These are phyloP conservation scores for Venturiaceae sp. DNA, from an alignment of 2,329 filamentous ascomycete species.

Conservation along the genomic window DNA sequence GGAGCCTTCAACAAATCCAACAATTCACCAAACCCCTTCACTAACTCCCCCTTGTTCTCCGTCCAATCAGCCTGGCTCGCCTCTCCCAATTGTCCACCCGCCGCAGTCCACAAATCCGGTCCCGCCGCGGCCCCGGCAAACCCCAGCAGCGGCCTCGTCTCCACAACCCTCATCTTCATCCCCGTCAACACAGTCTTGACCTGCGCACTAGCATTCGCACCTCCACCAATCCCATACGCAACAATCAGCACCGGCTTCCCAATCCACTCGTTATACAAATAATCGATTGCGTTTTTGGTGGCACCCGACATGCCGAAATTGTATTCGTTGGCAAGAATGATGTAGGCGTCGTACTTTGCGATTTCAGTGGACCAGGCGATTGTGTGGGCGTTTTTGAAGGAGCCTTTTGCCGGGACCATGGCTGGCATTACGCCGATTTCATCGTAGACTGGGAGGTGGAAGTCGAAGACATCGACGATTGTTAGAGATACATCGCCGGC, in stretches of 20 bases:
- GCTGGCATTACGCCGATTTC: constrained; percentile 32
- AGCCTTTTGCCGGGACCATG: constrained; percentile 24
- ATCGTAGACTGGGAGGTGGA: constrained; percentile 36
- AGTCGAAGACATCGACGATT: constrained; percentile 26
- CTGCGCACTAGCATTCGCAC: constrained; percentile 12
- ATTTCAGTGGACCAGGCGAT: constrained; percentile 37
- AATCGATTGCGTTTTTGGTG: constrained; percentile 55
- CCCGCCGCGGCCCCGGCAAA: neutral
- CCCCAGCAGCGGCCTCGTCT: constrained; percentile 1
- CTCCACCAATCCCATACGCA: constrained; percentile 42
- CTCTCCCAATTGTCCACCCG: too few species aligned
- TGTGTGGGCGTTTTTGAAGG: constrained; percentile 32
- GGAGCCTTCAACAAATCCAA: neutral
- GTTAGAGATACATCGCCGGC: neutral
- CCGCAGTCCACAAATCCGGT: neutral
- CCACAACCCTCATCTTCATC: constrained; percentile 6
- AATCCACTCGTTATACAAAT: constrained; percentile 48
- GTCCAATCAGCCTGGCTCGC: neutral
- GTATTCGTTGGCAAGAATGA: constrained; percentile 46
- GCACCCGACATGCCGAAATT: constrained; percentile 45
- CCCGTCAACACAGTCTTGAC: neutral
- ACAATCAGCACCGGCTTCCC: constrained; percentile 45
- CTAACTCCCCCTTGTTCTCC: neutral
- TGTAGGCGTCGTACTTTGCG: constrained; percentile 34
- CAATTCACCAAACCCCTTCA: neutral